Evolutionary conservation across 2,329 filamentous ascomycete genomes (phyloP).

Genomic region (Furcasterigmium furcatum): DNA sequence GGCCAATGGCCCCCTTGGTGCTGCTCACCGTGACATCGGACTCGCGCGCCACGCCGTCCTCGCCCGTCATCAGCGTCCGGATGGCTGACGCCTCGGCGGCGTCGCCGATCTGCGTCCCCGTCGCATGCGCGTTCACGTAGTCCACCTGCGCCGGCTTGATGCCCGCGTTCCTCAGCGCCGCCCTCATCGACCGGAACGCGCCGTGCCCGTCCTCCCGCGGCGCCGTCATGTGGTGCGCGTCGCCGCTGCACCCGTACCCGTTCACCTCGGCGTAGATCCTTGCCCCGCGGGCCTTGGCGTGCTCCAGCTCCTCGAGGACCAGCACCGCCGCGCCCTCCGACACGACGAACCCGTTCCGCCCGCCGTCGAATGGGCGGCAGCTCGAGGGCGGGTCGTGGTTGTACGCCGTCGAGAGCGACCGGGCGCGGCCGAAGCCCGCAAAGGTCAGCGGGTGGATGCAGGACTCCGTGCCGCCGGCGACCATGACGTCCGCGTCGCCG

Average conservation of each 20-base stretch:
- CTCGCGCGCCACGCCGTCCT: slow-evolving; percentile 60
- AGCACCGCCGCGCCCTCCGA: slow-evolving; percentile 87
- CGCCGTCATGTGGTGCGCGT: slow-evolving; percentile 92
- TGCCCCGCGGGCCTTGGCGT: slow-evolving; percentile 76
- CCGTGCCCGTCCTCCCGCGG: slow-evolving; percentile 80
- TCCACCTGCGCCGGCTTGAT: slow-evolving; percentile 70
- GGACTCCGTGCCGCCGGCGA: slow-evolving; percentile 92
- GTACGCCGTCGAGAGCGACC: slow-evolving; percentile 79
- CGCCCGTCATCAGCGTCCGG: slow-evolving; percentile 69
- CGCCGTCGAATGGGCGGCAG: slow-evolving; percentile 83
- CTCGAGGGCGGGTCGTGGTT: slow-evolving; percentile 69
- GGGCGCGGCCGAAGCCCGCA: slow-evolving; percentile 83
- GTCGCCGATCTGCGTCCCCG: slow-evolving; percentile 82
- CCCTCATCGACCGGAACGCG: slow-evolving; percentile 80
- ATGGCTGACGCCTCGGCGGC: slow-evolving; percentile 85
- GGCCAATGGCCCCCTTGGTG: slow-evolving; percentile 90
- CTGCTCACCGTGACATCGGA: slow-evolving; percentile 79
- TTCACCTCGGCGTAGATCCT: slow-evolving; percentile 83
- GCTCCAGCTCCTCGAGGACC: slow-evolving; percentile 85
- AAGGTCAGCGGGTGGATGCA: slow-evolving; percentile 94
- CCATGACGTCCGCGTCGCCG: slow-evolving; percentile 91
- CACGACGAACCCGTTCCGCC: slow-evolving; percentile 84
- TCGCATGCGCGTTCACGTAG: slow-evolving; percentile 96
- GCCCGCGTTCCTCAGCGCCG: slow-evolving; percentile 70
- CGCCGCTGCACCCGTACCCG: slow-evolving; percentile 87